Base-by-base conservation (phyloP, 345 rosid genomes). In the Hibiscus tridactylites region DNA sequence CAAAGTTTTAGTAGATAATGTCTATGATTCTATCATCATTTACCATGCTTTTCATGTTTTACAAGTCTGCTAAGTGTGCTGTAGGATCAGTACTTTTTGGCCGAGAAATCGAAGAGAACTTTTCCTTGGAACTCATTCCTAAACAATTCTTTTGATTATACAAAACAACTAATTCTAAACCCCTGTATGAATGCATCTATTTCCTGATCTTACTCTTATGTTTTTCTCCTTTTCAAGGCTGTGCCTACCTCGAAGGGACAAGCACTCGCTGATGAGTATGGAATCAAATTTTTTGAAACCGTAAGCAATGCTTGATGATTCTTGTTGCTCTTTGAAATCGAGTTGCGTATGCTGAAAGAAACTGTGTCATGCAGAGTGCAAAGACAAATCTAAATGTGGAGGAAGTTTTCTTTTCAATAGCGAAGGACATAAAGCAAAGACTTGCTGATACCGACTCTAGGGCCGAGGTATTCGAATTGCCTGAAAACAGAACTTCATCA, bases 221-320 rank as follows among this genome's bases (percentile, higher is more conserved):
- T 54, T 54, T 31, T 61, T 16, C 26, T 58, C 15, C 16, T 16
- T 26, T 68, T 65, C 75, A 77, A 28, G 52, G 52, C 94, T 53
- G 98, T 95, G 74, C 99, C 99, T 62, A 95, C 91, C 53, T 70
- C 97, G 2, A 92, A 85, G 87, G 99, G 98, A 73, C 98, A 92
- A 81, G 97, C 97, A 52, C 98, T 95, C 62, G 99, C 98, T 60
- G 94, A 95, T 76, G 99, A 95, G 77, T 95, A 92, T 58, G 97
- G 98, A 53, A 92, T 95, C 82, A 88, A 92, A 77, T 95, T 95
- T 81, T 95, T 92, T 21, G 98, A 95, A 80, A 95, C 98, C 2
- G 97, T 92, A 82, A 81, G 97, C 74, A 50, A 62, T 42, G 1
- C 71, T 58, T 58, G 26, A 39, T 57, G 62, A 9, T 50, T 44